Base-by-base conservation (phyloP, 345 rosid species). In the Ailanthus altissimus region DNA sequence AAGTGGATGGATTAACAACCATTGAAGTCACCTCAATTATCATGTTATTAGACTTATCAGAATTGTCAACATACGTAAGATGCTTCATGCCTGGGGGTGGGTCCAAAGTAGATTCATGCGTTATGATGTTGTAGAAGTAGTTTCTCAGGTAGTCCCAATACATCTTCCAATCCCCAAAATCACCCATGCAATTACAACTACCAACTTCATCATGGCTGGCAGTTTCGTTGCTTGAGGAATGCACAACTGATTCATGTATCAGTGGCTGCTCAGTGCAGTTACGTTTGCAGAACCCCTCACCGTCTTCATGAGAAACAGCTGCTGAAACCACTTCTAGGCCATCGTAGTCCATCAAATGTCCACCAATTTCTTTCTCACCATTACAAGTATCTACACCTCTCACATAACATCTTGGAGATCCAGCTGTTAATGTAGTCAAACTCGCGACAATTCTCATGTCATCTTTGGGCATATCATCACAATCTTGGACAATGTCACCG, bases 81-180 rank as follows among this genome's bases (percentile, higher is more conserved):
- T 85, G 88, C 67, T 93, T 90, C 90, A 89, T 84, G 65, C 92
- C 89, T 47, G 83, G 84, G 38, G 99, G 99, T 10, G 92, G 84
- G 46, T 82, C 74, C 98, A 98, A 93, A 40, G 90, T 90, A 20
- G 97, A 89, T 78, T 70, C 83, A 80, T 86, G 84, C 42, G 97
- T 89, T 77, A 74, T 85, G n/a, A 76, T 40, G 71, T 92, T 93
- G 81, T 88, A 86, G 56, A 87, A 96, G 83, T 88, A 93, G 74
- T 86, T 89, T 76, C 88, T 83, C 81, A 78, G 75, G 84, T 96
- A 67, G 81, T 96, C 99, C 98, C 93, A 89, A 63, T 74, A 90
- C 50, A 84, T 91, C 73, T 64, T 82, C 99, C 99, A 96, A 76
- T 90, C 92, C 79, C 79, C 82, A 75, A 74, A 80, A 73, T 77